Percentiles rank a stretch among this genome's conserved stretches.
phyloP scores from a whole-genome alignment of 495 filamentous ascomycete genomes.

The Venustampulla echinocandica region DNA sequence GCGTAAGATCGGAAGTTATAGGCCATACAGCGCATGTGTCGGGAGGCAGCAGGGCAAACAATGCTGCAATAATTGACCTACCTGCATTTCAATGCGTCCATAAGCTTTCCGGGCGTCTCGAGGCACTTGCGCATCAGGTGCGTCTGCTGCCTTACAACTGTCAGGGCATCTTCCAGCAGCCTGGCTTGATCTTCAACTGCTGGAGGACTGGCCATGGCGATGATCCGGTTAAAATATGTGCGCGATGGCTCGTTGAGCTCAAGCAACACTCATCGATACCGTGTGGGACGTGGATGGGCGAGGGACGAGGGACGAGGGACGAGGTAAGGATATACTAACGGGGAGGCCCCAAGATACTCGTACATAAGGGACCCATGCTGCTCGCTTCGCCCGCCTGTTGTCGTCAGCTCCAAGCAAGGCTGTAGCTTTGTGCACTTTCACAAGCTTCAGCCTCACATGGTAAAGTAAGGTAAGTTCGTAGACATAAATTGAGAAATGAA shows the following conservation, averaged over 20 bases:
- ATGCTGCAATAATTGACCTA: slow-evolving; percentile 32
- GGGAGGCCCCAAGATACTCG: slow-evolving; percentile 8
- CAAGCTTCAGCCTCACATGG: too few relatives aligned
- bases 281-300: slow-evolving; percentile 8
- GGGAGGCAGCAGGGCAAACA: background rate
- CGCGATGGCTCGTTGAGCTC: slow-evolving; percentile 15
- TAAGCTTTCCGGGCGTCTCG: slow-evolving; percentile 95
- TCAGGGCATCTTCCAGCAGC: slow-evolving; percentile 92
- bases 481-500: too few relatives aligned
- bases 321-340: slow-evolving; percentile 5
- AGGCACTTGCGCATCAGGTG: slow-evolving; percentile 93
- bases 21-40: slow-evolving; percentile 5
- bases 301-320: slow-evolving; percentile 3
- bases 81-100: slow-evolving; percentile 99
- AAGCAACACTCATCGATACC: slow-evolving; percentile 18
- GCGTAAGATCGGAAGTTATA: slow-evolving; percentile 11
- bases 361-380: too few relatives aligned
- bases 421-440: too few relatives aligned
- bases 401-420: too few relatives aligned
- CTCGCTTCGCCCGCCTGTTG: too few relatives aligned
- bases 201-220: slow-evolving; percentile 48
- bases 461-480: too few relatives aligned
- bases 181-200: slow-evolving; percentile 84
- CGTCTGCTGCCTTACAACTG: slow-evolving; percentile 93
- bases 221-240: slow-evolving; percentile 1